phyloP scores from a whole-genome alignment of 208 protist species.

The Leishmania tropica region DNA sequence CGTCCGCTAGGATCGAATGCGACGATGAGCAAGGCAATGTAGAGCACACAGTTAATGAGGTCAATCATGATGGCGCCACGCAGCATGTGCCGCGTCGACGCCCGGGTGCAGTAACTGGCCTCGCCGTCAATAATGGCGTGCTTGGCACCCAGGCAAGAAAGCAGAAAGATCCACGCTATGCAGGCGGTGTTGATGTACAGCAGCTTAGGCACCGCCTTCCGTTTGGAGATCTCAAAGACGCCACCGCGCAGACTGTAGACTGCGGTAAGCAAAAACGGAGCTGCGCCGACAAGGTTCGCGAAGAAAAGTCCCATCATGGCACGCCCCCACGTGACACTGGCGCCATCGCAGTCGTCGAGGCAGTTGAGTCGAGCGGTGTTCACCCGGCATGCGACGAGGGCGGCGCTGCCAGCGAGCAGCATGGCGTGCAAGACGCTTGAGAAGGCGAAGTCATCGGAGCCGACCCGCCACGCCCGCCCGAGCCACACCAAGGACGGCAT shows the following conservation, averaged over 20 bases:
- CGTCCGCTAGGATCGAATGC: constrained; percentile 62
- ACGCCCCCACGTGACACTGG: constrained; percentile 10
- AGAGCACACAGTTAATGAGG: constrained; percentile 32
- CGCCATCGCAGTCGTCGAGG: constrained; percentile 11
- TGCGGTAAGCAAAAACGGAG: constrained; percentile 44
- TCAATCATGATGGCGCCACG: constrained; percentile 40
- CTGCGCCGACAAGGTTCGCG: constrained; percentile 33
- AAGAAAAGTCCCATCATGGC: constrained; percentile 42
- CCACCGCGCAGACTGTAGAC: constrained; percentile 56
- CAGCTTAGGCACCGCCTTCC: constrained; percentile 46
- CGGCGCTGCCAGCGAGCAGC: constrained; percentile 26
- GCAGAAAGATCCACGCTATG: constrained; percentile 31
- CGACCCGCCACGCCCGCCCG: constrained; percentile 73
- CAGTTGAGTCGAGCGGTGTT: constrained; percentile 20
- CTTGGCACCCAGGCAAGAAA: constrained; percentile 37
- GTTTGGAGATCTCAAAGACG: constrained; percentile 75
- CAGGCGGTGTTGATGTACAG: constrained; percentile 54
- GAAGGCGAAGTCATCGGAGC: constrained; percentile 77
- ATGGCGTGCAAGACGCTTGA: constrained; percentile 55
- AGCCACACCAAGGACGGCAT: constrained; percentile 85
- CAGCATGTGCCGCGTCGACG: constrained; percentile 35
- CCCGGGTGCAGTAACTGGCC: constrained; percentile 15
- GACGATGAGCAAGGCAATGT: constrained; percentile 45
- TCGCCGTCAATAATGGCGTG: constrained; percentile 48
- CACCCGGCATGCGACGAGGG: constrained; percentile 22